Evolutionary conservation across 345 rosid genomes (phyloP), one percentile per base, ranked within the genome.

Genomic region (Cochlearia excelsa): DNA sequence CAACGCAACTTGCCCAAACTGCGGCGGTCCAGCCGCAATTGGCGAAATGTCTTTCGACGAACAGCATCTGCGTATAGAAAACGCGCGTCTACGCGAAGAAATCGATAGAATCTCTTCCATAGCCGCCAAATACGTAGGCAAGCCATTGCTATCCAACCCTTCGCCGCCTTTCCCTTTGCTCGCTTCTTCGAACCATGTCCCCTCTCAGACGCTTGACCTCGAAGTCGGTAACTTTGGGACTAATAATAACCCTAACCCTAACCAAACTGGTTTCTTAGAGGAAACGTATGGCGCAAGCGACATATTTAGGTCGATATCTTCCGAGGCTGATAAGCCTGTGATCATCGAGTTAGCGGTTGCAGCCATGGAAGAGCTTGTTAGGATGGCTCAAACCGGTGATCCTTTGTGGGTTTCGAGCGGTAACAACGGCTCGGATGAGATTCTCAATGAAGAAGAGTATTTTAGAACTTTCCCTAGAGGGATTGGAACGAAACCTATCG

Each of bases 1-100:
- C 57, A 88, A 73, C 55, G 82, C 91, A 16, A 67, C 97, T 9
- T 93, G 99, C 52, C 94, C 88, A 41, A 93, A 72, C 56, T 93
- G 99, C 26, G 97, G 97, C 0, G 90, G 95, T 26, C 92, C 90
- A 0, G 92, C 94, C 1, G 83, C 94, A 28, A 79, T 84, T 0
- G 99, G 99, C 26, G 99, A 93, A 59, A 89, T 93, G 95, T 89
- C 99, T 1, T 93, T 89, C 58, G 99, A 93, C 26, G 99, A 93
- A 75, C 99, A 93, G 42, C 97, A 93, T 66, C 64, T 87, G 74
- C 82, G 99, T 70, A 87, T 93, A 1, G 99, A 93, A 71, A 93
- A 87, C 70, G 90, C 82, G 54, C 86, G 99, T 29, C 74, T 93
- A 51, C 78, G 83, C 26, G 99, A 93, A 74, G 99, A 93, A 97